Evolutionary conservation across 192 early-diverging fungal genomes (phyloP), one percentile per base, ranked within the genome.

Genomic region (Entomortierella lignicola): DNA sequence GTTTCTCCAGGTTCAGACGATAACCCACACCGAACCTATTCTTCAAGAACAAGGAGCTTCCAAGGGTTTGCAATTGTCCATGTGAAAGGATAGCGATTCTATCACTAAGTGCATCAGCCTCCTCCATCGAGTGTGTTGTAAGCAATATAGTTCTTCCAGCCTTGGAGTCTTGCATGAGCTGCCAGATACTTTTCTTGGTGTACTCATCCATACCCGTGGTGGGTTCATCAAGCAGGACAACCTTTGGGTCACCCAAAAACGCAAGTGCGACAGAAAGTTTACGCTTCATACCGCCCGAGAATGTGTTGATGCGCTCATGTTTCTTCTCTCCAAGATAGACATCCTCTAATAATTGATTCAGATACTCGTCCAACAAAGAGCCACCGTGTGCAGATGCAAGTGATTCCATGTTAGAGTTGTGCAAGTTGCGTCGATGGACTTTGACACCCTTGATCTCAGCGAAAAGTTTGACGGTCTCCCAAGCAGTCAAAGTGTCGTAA

Each of bases 61-160:
- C 90, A 15, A 74, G 56, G 17, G 82, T 84, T 53, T 84, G 73
- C 3, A 91, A 50, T 39, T 82, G 20, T 29, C 90, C 90, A 7
- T 65, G 42, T 1, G 42, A 61, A 32, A 91, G 55, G 60, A 91
- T 85, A 8, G 80, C 82, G 27, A 89, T 77, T 0, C 81, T 73
- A 62, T 85, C 81, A 2, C 81, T 70, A 2, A 83, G 63, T 8
- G 73, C 72, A 37, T 91, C 90, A 27, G 90, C 90, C 60, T 91
- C 90, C 39, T 92, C 90, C 86, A 92, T 81, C 50, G 72, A 81
- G 62, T 92, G 90, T 0, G 89, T 91, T 0, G 91, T 92, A 47
- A 92, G 53, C 15, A 92, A 54, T 30, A 91, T 82, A 12, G 84
- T 75, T 0, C 87, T 63, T 20, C 83, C 75, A 1, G 52, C 32